Conservation (phyloP, 2,329 filamentous ascomycete genomes). For the Pestalotiopsis sp. region DNA sequence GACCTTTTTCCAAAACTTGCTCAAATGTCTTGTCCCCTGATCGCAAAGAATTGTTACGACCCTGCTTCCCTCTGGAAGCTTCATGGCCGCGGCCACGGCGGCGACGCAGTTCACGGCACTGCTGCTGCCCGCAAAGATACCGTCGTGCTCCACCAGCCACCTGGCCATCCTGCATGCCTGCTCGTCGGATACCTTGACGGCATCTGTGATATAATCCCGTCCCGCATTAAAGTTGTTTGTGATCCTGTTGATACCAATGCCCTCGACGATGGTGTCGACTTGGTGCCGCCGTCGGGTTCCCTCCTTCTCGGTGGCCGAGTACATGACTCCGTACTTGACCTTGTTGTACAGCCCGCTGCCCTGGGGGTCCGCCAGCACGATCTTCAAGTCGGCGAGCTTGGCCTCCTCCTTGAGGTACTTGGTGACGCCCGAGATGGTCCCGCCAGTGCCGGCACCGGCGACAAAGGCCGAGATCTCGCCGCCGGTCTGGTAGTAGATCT, state of each 20-base stretch:
- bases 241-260: slow-evolving; percentile 92
- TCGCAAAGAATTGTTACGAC: slow-evolving; percentile 88
- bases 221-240: slow-evolving; percentile 92
- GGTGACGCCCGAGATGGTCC: slow-evolving; percentile 87
- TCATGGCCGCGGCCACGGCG: slow-evolving; percentile 68
- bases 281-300: slow-evolving; percentile 87
- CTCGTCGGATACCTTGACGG: slow-evolving; percentile 82
- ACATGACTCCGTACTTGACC: slow-evolving; percentile 94
- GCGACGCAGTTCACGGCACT: slow-evolving; percentile 96
- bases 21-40: slow-evolving; percentile 78
- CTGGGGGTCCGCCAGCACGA: slow-evolving; percentile 91
- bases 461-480: slow-evolving; percentile 84
- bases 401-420: slow-evolving; percentile 75
- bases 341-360: slow-evolving; percentile 93
- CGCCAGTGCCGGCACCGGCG: slow-evolving; percentile 90
- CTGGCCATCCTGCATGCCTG: slow-evolving; percentile 94
- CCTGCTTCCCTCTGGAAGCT: slow-evolving; percentile 60
- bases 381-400: slow-evolving; percentile 58
- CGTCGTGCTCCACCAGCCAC: slow-evolving; percentile 94
- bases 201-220: slow-evolving; percentile 84
- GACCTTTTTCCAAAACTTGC: slow-evolving; percentile 81
- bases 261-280: slow-evolving; percentile 95
- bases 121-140: slow-evolving; percentile 91
- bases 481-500: slow-evolving; percentile 79
- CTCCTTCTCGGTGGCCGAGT: slow-evolving; percentile 83